phyloP scores from a whole-genome alignment of 495 filamentous ascomycete genomes.

The Aspergillus ellipticus region DNA sequence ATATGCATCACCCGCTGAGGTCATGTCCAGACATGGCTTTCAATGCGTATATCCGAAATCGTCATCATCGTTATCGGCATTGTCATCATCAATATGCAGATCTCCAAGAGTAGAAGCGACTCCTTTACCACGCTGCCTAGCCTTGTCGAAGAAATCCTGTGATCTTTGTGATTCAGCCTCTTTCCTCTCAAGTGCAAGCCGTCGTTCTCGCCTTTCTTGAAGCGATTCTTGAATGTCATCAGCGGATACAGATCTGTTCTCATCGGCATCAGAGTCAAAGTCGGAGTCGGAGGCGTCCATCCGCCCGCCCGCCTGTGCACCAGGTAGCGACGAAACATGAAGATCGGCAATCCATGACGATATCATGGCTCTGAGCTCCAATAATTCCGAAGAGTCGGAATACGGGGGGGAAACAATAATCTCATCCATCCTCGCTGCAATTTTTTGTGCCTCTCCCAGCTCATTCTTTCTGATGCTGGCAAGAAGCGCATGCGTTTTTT shows the following conservation, averaged over 20 bases:
- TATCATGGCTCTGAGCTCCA: constrained; percentile 63
- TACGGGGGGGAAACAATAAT: constrained; percentile 62
- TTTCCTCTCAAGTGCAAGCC: constrained; percentile 33
- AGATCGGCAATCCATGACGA: constrained; percentile 67
- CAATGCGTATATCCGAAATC: constrained; percentile 48
- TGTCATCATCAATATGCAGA: constrained; percentile 30
- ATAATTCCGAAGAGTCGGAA: constrained; percentile 52
- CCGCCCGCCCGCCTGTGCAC: constrained; percentile 8
- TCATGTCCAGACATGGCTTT: constrained; percentile 5
- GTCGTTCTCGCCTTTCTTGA: constrained; percentile 29
- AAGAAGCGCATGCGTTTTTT: constrained; percentile 19
- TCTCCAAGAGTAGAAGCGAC: constrained; percentile 32
- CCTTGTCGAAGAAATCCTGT: constrained; percentile 33
- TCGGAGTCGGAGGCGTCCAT: constrained; percentile 17
- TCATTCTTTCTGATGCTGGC: constrained; percentile 28
- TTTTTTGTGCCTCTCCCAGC: constrained; percentile 47
- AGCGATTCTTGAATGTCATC: constrained; percentile 24
- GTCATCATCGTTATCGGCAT: constrained; percentile 15
- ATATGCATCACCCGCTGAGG: background rate
- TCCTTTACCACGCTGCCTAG: constrained; percentile 29
- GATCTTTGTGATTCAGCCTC: constrained; percentile 30
- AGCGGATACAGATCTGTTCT: constrained; percentile 16
- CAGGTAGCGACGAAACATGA: constrained; percentile 29
- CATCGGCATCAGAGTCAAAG: constrained; percentile 19
- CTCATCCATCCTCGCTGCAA: constrained; percentile 62